Evolutionary conservation across 73 alveolate species (phyloP).

Genomic region (Paramecium pentaurelia): DNA sequence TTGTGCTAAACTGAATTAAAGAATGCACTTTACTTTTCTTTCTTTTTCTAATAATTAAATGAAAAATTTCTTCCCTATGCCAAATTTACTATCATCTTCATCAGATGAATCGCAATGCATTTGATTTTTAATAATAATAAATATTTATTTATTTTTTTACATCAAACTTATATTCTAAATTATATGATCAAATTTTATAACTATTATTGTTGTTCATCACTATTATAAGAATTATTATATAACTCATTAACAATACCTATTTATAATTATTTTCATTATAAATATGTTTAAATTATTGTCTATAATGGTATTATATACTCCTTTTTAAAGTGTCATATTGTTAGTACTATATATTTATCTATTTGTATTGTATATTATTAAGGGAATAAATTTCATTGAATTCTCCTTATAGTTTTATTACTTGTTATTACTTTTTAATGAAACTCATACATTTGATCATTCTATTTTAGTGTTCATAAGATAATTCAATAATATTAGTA

Average conservation of each 20-base stretch:
- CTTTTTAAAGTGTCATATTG: neutral
- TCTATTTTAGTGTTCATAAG: neutral
- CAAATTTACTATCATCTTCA: neutral
- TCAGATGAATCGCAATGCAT: constrained; percentile 28
- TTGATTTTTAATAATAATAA: neutral
- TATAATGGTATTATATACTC: neutral
- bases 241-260: too few species aligned
- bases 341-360: neutral
- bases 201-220: too few species aligned
- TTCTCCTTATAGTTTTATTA: neutral
- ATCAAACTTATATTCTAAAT: neutral
- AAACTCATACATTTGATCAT: neutral
- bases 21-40: neutral
- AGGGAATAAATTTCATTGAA: neutral
- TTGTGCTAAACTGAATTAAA: constrained; percentile 1
- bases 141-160: neutral
- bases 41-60: neutral
- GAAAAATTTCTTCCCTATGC: constrained; percentile 1
- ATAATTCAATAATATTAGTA: neutral
- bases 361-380: neutral
- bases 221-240: too few species aligned
- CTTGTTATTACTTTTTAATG: neutral
- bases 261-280: neutral
- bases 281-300: neutral
- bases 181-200: neutral